Evolutionary conservation across 768 basidiomycete species (phyloP), one percentile per base, ranked within the genome.

Genomic region (Boletus reticulatus): DNA sequence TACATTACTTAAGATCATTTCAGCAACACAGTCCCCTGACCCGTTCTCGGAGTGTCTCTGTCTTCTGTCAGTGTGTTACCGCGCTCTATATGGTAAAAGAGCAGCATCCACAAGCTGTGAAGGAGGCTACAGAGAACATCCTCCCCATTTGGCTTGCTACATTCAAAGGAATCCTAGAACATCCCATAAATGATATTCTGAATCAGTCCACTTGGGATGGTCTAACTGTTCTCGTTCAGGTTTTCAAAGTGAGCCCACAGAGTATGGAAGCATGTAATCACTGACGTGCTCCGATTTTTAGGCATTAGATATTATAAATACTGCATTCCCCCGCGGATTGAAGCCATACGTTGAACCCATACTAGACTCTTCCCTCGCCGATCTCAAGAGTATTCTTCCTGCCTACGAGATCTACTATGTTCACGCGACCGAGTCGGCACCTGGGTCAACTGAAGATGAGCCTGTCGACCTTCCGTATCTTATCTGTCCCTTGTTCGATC

Each of bases 21-120:
- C 45, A 88, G 83, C 76, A 81, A 45, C 88, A 97, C 67, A 83
- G 88, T 2, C 79, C 91, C 0, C 75, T 88, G 7, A 97, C 96
- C 8, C 85, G 96, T 31, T 84, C 94, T 0, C 82, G 92, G 29
- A 87, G 92, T 4, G 79, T 99, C 16, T 80, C 87, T 5, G 93
- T 97, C 32, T 98, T 98, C 75, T 79, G 88, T 31, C 92, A 98
- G 75, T 94, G 93, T 65, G 78, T 97, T 4, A 83, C 84, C 49
- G 88, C 94, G 6, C 78, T 98, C 17, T 94, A 90, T 72, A 98
- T 95, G 86, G 93, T 98, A 53, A 94, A 94, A 68, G 93, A 94
- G 36, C 88, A 94, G 61, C 88, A 94, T 62, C 92, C 94, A 0
- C 84, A 88, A 54, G 83, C 90, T 1, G 91, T 92, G 37, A 89